phyloP scores from a whole-genome alignment of 1,284 basidiomycete species.

The Irpex rosettiformis region DNA sequence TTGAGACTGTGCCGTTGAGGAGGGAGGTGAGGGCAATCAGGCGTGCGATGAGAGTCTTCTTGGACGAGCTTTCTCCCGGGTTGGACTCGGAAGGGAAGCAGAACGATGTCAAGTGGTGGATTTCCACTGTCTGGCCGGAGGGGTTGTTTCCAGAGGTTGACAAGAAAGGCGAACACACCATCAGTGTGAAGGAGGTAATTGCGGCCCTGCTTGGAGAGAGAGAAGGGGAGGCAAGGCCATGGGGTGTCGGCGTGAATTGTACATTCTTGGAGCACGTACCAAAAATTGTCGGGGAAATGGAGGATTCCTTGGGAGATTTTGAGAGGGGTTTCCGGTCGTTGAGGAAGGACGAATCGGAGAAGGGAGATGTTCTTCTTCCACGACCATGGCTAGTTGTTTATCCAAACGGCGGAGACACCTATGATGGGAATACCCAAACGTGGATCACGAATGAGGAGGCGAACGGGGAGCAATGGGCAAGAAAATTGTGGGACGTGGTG shows the following conservation, averaged over 20 bases:
- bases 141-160: slow-evolving; percentile 44
- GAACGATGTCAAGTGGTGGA: slow-evolving; percentile 70
- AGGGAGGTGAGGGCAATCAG: slow-evolving; percentile 68
- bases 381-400: slow-evolving; percentile 64
- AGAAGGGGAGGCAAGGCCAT: slow-evolving; percentile 16
- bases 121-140: slow-evolving; percentile 65
- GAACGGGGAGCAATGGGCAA: slow-evolving; percentile 35
- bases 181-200: slow-evolving; percentile 33
- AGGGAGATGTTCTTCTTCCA: neutral
- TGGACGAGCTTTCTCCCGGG: slow-evolving; percentile 20
- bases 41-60: slow-evolving; percentile 48
- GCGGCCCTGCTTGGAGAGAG: slow-evolving; percentile 25
- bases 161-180: neutral
- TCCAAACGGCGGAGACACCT: slow-evolving; percentile 67
- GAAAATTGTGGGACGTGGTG: slow-evolving; percentile 32
- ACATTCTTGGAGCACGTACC: slow-evolving; percentile 42
- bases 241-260: slow-evolving; percentile 73
- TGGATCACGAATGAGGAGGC: slow-evolving; percentile 36
- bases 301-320: slow-evolving; percentile 16
- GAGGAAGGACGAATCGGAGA: neutral
- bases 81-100: neutral
- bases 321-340: slow-evolving; percentile 1
- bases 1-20: slow-evolving; percentile 76
- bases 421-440: slow-evolving; percentile 43
- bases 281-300: slow-evolving; percentile 34